These are phyloP conservation scores for Dothideomycetidae sp. DNA, from an alignment of 2,329 filamentous ascomycete species.

Conservation along the genomic window DNA sequence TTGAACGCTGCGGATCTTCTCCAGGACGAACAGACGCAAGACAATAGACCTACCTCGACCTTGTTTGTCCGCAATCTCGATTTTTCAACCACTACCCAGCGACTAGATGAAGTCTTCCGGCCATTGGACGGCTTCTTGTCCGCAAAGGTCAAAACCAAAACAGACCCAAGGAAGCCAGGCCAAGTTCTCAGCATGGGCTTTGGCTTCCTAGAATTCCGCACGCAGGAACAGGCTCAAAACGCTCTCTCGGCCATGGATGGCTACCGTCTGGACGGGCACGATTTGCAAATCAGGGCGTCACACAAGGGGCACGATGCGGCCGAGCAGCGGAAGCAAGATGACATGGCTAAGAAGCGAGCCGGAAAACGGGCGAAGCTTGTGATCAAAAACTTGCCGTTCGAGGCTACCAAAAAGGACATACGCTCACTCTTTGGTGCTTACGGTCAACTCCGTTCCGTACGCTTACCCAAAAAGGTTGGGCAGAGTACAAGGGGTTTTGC, in stretches of 20 bases:
- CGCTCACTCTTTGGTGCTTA: conserved; percentile 75
- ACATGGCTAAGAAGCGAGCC: conserved; percentile 66
- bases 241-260: conserved; percentile 81
- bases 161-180: conserved; percentile 77
- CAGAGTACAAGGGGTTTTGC: conserved; percentile 80
- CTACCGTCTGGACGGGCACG: conserved; percentile 72
- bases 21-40: conserved; percentile 38
- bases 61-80: conserved; percentile 90
- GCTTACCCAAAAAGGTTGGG: conserved; percentile 91
- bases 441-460: conserved; percentile 80
- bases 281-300: conserved; percentile 69
- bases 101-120: conserved; percentile 63
- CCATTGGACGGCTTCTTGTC: conserved; percentile 78
- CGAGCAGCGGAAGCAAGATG: conserved; percentile 69
- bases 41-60: conserved; percentile 49
- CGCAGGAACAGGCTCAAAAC: conserved; percentile 61
- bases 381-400: conserved; percentile 96
- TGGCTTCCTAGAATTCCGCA: conserved; percentile 81
- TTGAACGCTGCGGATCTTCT: conserved; percentile 56
- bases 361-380: conserved; percentile 78
- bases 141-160: conserved; percentile 82
- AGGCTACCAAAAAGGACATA: conserved; percentile 85
- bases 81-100: conserved; percentile 69
- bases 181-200: conserved; percentile 93
- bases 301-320: conserved; percentile 79